These are phyloP conservation scores for sorghum (Sorghum bicolor) DNA, from an alignment of 176 grass and related monocot species.

Conservation along the genomic window DNA sequence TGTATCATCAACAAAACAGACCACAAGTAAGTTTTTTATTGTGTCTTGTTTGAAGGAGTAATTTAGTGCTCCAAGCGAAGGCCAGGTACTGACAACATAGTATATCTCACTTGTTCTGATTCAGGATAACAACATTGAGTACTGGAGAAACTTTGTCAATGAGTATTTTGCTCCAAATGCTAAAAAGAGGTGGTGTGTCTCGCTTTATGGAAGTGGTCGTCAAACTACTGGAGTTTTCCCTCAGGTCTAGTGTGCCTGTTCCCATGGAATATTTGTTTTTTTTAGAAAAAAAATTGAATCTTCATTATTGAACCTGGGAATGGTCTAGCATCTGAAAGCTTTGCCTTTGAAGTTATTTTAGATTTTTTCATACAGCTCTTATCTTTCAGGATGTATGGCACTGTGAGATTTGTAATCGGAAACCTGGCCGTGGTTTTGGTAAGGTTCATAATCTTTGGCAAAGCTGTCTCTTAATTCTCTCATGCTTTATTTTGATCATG, in stretches of 20 bases:
- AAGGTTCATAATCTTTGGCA: slow-evolving; percentile 17
- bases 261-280: neutral
- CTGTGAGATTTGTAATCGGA: slow-evolving; percentile 94
- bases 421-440: slow-evolving; percentile 99
- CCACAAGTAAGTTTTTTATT: slow-evolving; percentile 50
- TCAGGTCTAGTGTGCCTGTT: slow-evolving; percentile 49
- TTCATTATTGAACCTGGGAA: neutral
- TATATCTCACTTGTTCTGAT: slow-evolving; percentile 14
- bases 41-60: slow-evolving; percentile 9
- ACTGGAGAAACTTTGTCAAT: slow-evolving; percentile 95
- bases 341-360: slow-evolving; percentile 3
- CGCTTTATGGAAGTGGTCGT: slow-evolving; percentile 92
- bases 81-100: neutral
- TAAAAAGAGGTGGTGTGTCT: slow-evolving; percentile 99
- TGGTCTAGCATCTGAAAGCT: neutral
- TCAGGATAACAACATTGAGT: slow-evolving; percentile 99
- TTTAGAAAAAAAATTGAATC: neutral
- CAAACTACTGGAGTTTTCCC: slow-evolving; percentile 99
- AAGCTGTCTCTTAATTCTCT: neutral
- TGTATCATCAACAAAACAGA: slow-evolving; percentile 97
- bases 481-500: slow-evolving; percentile 13
- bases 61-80: slow-evolving; percentile 20
- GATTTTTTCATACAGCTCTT: neutral
- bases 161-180: slow-evolving; percentile 94
- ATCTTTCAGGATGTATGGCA: slow-evolving; percentile 92